Conservation (phyloP, 2,329 filamentous ascomycete species). For the Emericellopsis cladophorae region DNA sequence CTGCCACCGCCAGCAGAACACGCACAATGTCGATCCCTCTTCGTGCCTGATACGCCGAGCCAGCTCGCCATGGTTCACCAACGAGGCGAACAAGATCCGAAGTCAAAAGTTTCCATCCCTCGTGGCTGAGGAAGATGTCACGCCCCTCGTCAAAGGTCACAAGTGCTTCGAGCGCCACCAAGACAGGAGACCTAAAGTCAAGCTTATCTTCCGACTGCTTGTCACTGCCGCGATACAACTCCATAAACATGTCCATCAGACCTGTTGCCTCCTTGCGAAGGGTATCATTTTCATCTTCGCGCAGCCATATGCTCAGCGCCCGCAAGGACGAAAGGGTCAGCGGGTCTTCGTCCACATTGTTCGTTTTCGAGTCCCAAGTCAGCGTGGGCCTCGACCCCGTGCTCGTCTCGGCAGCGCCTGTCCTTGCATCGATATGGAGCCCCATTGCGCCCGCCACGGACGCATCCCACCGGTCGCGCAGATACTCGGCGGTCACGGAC, state of each 20-base stretch:
- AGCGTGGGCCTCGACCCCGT: slow-evolving; percentile 34
- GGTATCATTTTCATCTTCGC: slow-evolving; percentile 51
- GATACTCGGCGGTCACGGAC: slow-evolving; percentile 49
- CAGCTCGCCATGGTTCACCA: slow-evolving; percentile 11
- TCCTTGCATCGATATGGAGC: slow-evolving; percentile 43
- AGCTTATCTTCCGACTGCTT: slow-evolving; percentile 14
- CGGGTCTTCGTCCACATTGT: slow-evolving; percentile 37
- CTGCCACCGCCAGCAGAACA: slow-evolving; percentile 37
- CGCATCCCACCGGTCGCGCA: slow-evolving; percentile 59
- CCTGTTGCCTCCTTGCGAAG: slow-evolving; percentile 44
- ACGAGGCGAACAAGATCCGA: slow-evolving; percentile 35
- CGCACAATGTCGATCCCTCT: slow-evolving; percentile 44
- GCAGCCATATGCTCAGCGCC: slow-evolving; percentile 51
- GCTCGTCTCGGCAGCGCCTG: slow-evolving; percentile 26
- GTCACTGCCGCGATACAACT: slow-evolving; percentile 35
- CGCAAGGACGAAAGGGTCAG: slow-evolving; percentile 46
- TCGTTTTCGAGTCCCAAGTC: slow-evolving; percentile 44
- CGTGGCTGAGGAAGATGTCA: slow-evolving; percentile 32
- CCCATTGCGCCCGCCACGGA: slow-evolving; percentile 49
- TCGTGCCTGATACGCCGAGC: slow-evolving; percentile 16
- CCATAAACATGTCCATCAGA: slow-evolving; percentile 50
- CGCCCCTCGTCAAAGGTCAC: slow-evolving; percentile 33
- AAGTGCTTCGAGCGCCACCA: slow-evolving; percentile 48
- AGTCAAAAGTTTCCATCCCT: slow-evolving; percentile 41
- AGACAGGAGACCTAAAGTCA: slow-evolving; percentile 43